Evolutionary conservation across 2,329 filamentous ascomycete genomes (phyloP).

Genomic region (Clonostachys sp.): DNA sequence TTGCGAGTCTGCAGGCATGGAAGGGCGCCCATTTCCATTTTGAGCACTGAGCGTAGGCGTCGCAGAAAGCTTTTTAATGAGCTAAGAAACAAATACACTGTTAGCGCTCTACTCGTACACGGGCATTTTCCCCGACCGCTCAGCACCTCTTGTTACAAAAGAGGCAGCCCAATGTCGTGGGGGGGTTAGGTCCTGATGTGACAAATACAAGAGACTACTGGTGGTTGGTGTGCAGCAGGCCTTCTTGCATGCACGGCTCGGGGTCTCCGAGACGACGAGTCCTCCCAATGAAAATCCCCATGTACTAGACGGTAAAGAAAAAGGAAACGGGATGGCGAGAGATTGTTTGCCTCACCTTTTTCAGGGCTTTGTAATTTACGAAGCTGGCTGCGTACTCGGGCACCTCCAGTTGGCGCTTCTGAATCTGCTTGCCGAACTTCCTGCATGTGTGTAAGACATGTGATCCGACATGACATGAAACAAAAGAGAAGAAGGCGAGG

Average conservation of each 20-base stretch:
- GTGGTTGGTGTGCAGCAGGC: no score
- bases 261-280: no score
- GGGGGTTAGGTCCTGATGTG: no score
- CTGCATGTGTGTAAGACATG: slow-evolving; percentile 38
- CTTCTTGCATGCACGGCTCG: no score
- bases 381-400: slow-evolving; percentile 99
- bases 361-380: slow-evolving; percentile 98
- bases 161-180: no score
- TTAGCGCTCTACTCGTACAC: no score
- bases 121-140: no score
- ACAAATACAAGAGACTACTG: no score
- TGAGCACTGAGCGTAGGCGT: slow-evolving; percentile 80
- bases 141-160: no score
- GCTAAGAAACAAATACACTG: slow-evolving; percentile 44
- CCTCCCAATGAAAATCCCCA: no score
- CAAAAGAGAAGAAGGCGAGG: not conserved
- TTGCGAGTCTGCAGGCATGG: slow-evolving; percentile 66
- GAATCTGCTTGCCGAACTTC: slow-evolving; percentile 99
- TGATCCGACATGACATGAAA: not conserved
- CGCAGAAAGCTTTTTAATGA: slow-evolving; percentile 96
- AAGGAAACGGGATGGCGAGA: slow-evolving; percentile 3
- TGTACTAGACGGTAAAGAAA: not conserved
- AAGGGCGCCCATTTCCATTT: slow-evolving; percentile 51
- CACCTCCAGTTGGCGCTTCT: slow-evolving; percentile 97
- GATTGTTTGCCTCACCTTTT: slow-evolving; percentile 65